A percentile compares a stretch with the other conserved stretches of the same genome.
These are phyloP conservation scores for Beta vulgaris DNA, from an alignment of 148 eudicot species.

Conservation along the genomic window DNA sequence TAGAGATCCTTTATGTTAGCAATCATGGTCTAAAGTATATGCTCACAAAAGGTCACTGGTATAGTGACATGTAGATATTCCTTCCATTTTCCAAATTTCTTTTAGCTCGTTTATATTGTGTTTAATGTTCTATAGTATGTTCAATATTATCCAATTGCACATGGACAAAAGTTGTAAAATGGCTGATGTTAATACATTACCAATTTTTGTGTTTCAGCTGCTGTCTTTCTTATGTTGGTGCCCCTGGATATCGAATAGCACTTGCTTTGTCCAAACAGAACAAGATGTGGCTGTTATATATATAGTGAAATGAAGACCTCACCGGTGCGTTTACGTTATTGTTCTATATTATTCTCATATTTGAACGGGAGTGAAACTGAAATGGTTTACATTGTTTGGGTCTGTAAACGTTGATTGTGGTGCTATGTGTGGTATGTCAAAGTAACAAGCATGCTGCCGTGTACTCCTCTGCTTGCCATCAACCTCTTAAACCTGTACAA, in stretches of 20 bases:
- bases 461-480: not conserved
- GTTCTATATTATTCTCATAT: not conserved
- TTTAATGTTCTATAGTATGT: not conserved
- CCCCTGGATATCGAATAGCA: slow-evolving; percentile 1
- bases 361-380: not conserved
- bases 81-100: not conserved
- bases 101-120: not conserved
- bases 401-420: not conserved
- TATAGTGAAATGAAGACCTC: slow-evolving; percentile 48
- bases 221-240: slow-evolving; percentile 1
- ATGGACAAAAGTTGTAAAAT: no score
- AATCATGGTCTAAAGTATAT: not conserved
- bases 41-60: not conserved
- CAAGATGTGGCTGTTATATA: slow-evolving; percentile 37
- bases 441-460: not conserved
- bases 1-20: not conserved
- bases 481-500: no score
- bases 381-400: not conserved
- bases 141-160: not conserved
- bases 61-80: not conserved
- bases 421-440: not conserved
- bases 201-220: slow-evolving; percentile 13
- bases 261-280: not conserved
- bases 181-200: not conserved
- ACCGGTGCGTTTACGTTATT: slow-evolving; percentile 32